Conservation (phyloP, 345 rosid genomes). For the Clausena lansium region DNA sequence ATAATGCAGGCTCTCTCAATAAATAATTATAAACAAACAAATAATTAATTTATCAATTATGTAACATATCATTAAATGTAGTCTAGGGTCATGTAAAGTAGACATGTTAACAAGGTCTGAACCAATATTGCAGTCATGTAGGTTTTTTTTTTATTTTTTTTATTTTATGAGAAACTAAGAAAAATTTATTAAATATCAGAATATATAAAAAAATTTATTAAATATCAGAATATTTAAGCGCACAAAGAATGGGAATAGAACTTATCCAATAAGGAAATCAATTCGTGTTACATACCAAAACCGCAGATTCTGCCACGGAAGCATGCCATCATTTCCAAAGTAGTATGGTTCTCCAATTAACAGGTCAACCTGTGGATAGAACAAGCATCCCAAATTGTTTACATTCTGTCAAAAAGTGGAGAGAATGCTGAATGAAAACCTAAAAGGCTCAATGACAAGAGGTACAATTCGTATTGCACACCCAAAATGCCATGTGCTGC, state of each 20-base stretch:
- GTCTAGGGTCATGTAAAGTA: not conserved
- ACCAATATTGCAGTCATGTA: not conserved
- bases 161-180: not conserved
- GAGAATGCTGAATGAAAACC: not conserved
- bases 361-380: constrained; percentile 62
- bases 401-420: not conserved
- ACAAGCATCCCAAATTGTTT: not conserved
- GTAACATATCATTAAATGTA: not conserved
- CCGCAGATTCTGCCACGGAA: constrained; percentile 93
- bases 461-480: not conserved
- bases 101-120: not conserved
- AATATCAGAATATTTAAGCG: too few relatives aligned
- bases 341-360: constrained; percentile 87
- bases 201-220: too few relatives aligned
- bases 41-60: not conserved
- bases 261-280: not conserved
- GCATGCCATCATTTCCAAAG: constrained; percentile 67
- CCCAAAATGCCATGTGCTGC: not conserved
- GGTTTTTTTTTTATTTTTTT: not conserved
- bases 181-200: too few relatives aligned
- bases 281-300: constrained; percentile 62
- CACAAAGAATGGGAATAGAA: not conserved
- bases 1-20: not conserved
- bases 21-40: not conserved
- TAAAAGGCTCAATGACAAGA: not conserved